These are phyloP conservation scores for Phytomonas sp. DNA, from an alignment of 208 protist species.

Conservation along the genomic window DNA sequence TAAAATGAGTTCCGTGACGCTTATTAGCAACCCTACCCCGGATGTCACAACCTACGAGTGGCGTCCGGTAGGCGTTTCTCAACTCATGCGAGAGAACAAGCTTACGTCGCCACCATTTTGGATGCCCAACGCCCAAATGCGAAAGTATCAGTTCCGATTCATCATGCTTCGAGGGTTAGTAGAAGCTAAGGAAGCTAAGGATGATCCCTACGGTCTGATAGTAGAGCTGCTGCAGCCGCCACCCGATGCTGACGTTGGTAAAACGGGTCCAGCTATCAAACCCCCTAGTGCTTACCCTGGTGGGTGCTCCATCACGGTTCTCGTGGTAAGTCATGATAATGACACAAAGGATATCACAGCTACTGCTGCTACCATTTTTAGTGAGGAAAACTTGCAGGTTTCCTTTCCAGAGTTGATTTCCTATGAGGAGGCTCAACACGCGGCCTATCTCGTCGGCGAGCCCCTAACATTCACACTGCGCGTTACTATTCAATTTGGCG, in stretches of 20 bases:
- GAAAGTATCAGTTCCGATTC: conserved; percentile 57
- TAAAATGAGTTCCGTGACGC: conserved; percentile 37
- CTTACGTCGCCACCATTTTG: conserved; percentile 72
- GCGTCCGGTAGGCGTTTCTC: conserved; percentile 23
- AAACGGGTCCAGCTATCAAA: neutral
- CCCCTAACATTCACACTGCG: conserved; percentile 26
- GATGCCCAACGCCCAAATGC: conserved; percentile 42
- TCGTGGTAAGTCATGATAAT: conserved; percentile 21
- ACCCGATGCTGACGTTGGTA: neutral
- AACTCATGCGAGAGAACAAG: conserved; percentile 73
- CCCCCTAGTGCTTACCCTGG: conserved; percentile 24
- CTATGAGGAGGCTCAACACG: conserved; percentile 18
- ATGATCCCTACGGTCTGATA: conserved; percentile 47
- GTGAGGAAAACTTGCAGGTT: conserved; percentile 22
- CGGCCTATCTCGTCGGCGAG: conserved; percentile 26
- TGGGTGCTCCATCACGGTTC: conserved; percentile 39
- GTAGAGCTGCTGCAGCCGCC: conserved; percentile 63
- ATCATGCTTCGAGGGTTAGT: conserved; percentile 61
- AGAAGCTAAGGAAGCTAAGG: conserved; percentile 4
- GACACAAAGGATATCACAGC: conserved; percentile 14
- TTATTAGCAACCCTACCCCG: conserved; percentile 44
- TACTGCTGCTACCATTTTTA: conserved; percentile 21
- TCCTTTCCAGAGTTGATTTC: conserved; percentile 50
- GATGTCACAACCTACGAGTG: conserved; percentile 45
- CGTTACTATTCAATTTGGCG: conserved; percentile 46